A percentile compares a stretch with the other conserved stretches of the same genome.
Evolutionary conservation across 208 protist genomes (phyloP).

Genomic region (Porcisia deanei): DNA sequence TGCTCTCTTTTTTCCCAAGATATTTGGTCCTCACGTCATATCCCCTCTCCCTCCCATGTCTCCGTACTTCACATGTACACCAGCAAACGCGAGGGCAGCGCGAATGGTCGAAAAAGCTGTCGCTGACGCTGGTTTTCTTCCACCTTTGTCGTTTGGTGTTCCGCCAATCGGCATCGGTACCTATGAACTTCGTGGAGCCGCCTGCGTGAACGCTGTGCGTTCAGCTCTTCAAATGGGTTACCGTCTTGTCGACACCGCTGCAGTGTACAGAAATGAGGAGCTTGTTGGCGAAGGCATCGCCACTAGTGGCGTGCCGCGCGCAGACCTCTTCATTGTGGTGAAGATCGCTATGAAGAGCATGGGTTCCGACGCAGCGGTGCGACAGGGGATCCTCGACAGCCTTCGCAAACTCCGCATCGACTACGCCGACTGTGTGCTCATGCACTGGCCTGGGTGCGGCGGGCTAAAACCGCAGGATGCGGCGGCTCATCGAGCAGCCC

Average conservation of each 20-base stretch:
- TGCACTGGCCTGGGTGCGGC: slow-evolving; percentile 87
- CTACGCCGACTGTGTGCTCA: slow-evolving; percentile 75
- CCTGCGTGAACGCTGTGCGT: slow-evolving; percentile 49
- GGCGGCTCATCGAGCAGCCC: slow-evolving; percentile 49
- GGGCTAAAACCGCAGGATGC: slow-evolving; percentile 49
- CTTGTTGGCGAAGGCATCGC: slow-evolving; percentile 64
- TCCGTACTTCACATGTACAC: not conserved
- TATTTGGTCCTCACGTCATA: not conserved
- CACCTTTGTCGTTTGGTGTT: slow-evolving; percentile 22
- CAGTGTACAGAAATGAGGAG: slow-evolving; percentile 79
- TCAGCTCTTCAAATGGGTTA: slow-evolving; percentile 65
- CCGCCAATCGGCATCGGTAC: slow-evolving; percentile 81
- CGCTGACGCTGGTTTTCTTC: too few species aligned
- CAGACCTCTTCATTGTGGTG: slow-evolving; percentile 70
- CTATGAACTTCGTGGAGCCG: slow-evolving; percentile 73
- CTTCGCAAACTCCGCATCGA: slow-evolving; percentile 57
- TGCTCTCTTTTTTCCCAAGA: not conserved
- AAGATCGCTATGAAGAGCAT: slow-evolving; percentile 80
- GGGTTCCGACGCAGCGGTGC: slow-evolving; percentile 35
- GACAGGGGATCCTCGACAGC: slow-evolving; percentile 51
- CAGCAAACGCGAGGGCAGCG: not conserved
- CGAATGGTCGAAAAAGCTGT: not conserved
- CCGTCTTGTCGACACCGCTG: slow-evolving; percentile 85
- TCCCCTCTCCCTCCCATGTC: not conserved
- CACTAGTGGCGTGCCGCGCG: slow-evolving; percentile 58